phyloP scores from a whole-genome alignment of 2,329 filamentous ascomycete genomes.

The Didymella arachidicola region DNA sequence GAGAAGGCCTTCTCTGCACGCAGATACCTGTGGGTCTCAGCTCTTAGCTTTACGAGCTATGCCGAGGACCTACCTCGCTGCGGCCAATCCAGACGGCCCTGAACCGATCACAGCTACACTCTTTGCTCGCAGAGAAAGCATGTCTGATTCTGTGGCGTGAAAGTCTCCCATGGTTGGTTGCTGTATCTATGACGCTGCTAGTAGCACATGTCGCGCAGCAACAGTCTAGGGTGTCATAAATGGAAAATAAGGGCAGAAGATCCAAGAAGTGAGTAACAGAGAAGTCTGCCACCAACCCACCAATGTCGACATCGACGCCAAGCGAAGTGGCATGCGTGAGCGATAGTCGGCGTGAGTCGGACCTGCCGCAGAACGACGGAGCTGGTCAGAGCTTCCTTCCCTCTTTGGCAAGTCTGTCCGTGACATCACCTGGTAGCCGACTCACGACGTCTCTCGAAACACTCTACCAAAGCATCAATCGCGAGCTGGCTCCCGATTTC shows the following conservation, averaged over 20 bases:
- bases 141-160: conserved; percentile 20
- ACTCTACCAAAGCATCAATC: neutral
- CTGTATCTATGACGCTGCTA: neutral
- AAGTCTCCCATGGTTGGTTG: conserved; percentile 5
- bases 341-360: conserved; percentile 23
- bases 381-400: conserved; percentile 9
- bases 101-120: conserved; percentile 82
- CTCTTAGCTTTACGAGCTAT: too few species aligned
- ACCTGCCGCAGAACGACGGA: conserved; percentile 22
- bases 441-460: conserved; percentile 10
- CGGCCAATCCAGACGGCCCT: conserved; percentile 78
- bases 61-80: conserved; percentile 66
- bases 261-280: neutral
- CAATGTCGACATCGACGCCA: conserved; percentile 7
- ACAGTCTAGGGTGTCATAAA: conserved; percentile 7
- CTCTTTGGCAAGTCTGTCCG: neutral
- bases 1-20: conserved; percentile 74
- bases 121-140: conserved; percentile 54
- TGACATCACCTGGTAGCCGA: conserved; percentile 21
- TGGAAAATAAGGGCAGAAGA: neutral
- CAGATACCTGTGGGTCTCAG: conserved; percentile 65
- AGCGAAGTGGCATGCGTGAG: conserved; percentile 14
- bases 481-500: neutral
- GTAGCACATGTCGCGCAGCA: neutral
- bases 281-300: neutral